These are phyloP conservation scores for Vitellaria paradoxa DNA, from an alignment of 179 eudicot species.

Conservation along the genomic window DNA sequence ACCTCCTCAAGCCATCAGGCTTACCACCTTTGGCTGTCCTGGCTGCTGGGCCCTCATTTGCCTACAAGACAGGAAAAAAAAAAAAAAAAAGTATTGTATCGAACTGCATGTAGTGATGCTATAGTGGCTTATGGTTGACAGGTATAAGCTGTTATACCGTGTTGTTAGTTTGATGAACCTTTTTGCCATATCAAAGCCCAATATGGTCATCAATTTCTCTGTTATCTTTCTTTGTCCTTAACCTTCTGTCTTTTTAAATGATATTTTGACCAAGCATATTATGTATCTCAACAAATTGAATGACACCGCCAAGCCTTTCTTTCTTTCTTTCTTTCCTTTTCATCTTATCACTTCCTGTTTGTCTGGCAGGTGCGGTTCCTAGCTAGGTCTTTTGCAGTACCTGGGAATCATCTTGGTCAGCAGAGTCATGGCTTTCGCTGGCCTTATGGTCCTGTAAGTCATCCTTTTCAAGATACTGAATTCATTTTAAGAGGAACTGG, in stretches of 20 bases:
- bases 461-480: background rate
- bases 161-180: background rate
- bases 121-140: background rate
- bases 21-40: no score
- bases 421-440: constrained; percentile 99
- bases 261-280: no score
- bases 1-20: no score
- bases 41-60: no score
- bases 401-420: constrained; percentile 99
- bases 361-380: constrained; percentile 85
- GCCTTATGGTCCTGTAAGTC: constrained; percentile 98
- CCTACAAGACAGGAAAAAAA: background rate
- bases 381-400: constrained; percentile 96
- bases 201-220: constrained; percentile 1
- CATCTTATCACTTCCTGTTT: constrained; percentile 8
- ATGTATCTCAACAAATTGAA: background rate
- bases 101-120: background rate
- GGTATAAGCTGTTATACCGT: background rate
- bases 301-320: background rate
- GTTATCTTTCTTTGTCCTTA: background rate
- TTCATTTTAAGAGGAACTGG: background rate
- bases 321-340: background rate
- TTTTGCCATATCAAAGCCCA: background rate
- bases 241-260: no score
- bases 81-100: background rate